Base-by-base conservation (phyloP, 257 asterid genomes). In the Ilex asprella region DNA sequence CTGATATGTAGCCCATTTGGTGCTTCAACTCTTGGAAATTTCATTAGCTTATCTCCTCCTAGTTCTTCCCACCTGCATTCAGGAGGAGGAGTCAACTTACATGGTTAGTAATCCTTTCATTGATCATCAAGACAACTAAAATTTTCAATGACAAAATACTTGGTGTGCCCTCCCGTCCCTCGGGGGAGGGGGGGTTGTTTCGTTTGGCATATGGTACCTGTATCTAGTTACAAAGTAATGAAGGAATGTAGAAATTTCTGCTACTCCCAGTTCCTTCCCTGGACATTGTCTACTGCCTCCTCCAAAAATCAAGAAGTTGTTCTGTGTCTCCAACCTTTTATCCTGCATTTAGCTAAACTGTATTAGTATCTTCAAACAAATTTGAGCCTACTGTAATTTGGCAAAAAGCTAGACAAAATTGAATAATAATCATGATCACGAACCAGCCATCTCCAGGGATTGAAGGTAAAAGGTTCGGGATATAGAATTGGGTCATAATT, bases 241-340 rank as follows among this genome's bases (percentile, higher is more conserved):
- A 61, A 93, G 99, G 68, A 93, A 93, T 6, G 95, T 89, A 0
- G 96, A 93, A 35, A 93, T 87, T 73, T 93, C 99, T 12, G 99
- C 99, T 69, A 93, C 71, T 15, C 99, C 99, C 61, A 93, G 97
- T 60, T 93, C 99, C 68, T 89, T 93, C 10, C 99, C 99, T 7
- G 99, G 99, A 66, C 99, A 93, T 57, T 85, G 95, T 65, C 99
- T 76, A 7, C 97, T 87, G 16, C 99, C 97, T 4, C 97, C 99
- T 31, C 99, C 97, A 50, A 93, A 93, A 64, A 93, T 79, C 77
- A 93, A 70, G 76, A 86, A 85, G 51, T 79, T 82, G 76, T 87
- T 83, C 67, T 82, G 94, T 66, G 78, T 81, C 72, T 93, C 99
- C 66, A 73, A 72, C 74, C 85, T 76, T 12, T 66, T 35, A 8